phyloP scores from a whole-genome alignment of 139 green algal species.

The Chlorella ohadii region DNA sequence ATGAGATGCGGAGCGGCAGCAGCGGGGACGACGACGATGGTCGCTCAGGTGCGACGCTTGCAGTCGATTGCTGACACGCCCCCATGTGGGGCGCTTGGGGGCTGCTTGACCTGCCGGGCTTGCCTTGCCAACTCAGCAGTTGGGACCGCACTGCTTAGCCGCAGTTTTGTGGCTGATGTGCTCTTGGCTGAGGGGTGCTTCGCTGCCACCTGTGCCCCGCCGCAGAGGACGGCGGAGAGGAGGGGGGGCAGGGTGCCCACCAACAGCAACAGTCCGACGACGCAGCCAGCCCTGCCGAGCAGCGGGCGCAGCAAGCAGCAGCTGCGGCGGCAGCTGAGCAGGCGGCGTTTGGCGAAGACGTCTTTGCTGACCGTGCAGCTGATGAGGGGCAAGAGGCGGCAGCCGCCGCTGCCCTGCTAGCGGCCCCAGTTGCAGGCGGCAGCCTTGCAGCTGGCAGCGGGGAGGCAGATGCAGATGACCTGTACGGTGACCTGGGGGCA shows the following conservation, averaged over 20 bases:
- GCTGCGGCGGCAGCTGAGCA: not conserved
- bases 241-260: not conserved
- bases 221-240: not conserved
- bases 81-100: too few relatives aligned
- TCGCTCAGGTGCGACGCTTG: too few relatives aligned
- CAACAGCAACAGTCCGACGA: not conserved
- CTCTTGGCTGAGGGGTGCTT: not conserved
- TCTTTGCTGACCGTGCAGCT: not conserved
- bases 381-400: not conserved
- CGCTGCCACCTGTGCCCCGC: not conserved
- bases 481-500: conserved; percentile 1
- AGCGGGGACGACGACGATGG: too few relatives aligned
- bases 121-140: too few relatives aligned
- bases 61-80: too few relatives aligned
- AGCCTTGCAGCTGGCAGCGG: not conserved
- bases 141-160: too few relatives aligned
- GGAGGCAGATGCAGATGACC: not conserved
- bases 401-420: not conserved
- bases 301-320: not conserved
- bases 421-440: not conserved
- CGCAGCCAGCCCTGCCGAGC: not conserved
- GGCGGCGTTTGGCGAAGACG: not conserved
- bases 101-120: too few relatives aligned
- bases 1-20: too few relatives aligned
- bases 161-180: too few relatives aligned